Evolutionary conservation across 2,329 filamentous ascomycete species (phyloP).

Genomic region (Hypomyces perniciosus): DNA sequence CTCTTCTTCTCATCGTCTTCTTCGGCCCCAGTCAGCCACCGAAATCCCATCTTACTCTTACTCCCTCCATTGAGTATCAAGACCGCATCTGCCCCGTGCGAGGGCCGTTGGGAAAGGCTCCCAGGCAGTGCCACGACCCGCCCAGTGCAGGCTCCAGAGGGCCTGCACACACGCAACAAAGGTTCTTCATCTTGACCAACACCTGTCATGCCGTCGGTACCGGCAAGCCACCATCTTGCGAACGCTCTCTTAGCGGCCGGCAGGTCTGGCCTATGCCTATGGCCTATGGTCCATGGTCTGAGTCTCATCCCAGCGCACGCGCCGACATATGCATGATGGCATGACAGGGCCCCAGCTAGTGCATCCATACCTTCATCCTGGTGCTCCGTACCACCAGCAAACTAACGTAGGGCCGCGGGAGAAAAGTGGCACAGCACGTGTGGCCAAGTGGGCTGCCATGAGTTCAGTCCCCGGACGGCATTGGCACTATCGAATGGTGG

Average conservation of each 20-base stretch:
- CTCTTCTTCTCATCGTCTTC: not conserved
- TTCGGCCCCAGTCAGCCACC: slow-evolving; percentile 10
- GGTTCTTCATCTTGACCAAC: not conserved
- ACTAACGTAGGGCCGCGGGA: slow-evolving; percentile 2
- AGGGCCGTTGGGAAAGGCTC: slow-evolving; percentile 12
- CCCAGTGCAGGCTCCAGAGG: not conserved
- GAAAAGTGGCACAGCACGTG: slow-evolving; percentile 11
- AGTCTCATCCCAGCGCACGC: slow-evolving; percentile 4
- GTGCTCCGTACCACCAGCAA: not conserved
- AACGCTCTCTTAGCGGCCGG: slow-evolving; percentile 11
- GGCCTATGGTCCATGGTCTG: not conserved
- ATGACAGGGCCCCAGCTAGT: not conserved
- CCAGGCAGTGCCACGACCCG: slow-evolving; percentile 10
- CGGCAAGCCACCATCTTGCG: slow-evolving; percentile 16
- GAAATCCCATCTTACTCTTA: slow-evolving; percentile 4
- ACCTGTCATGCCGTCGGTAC: slow-evolving; percentile 15
- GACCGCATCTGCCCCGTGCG: slow-evolving; percentile 11
- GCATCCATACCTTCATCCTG: not conserved
- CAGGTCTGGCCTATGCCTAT: not conserved
- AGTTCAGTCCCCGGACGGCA: slow-evolving; percentile 11
- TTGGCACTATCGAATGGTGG: slow-evolving; percentile 11
- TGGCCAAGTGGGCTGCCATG: slow-evolving; percentile 12
- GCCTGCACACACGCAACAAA: not conserved
- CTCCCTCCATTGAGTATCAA: slow-evolving; percentile 13
- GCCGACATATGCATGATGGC: not conserved